Conservation (phyloP, 768 basidiomycete genomes). For the Pleurotus tuoliensis region DNA sequence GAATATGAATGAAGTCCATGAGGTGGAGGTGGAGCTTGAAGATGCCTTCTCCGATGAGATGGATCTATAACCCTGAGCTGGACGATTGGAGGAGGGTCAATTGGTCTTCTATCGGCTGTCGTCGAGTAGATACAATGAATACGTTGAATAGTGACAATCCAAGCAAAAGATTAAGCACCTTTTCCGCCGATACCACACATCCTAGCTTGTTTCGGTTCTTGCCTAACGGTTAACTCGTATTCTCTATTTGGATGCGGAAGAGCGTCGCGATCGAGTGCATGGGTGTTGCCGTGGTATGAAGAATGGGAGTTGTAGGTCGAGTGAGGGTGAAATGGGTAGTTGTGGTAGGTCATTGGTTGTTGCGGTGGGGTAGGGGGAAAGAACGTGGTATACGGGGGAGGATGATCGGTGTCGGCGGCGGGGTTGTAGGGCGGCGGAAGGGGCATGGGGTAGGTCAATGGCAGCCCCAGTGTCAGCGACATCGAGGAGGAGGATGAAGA, state of each 20-base stretch:
- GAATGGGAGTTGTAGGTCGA: background rate
- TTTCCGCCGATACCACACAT: slow-evolving; percentile 90
- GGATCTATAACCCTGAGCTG: slow-evolving; percentile 84
- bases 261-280: slow-evolving; percentile 7
- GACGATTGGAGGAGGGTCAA: slow-evolving; percentile 97
- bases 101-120: slow-evolving; percentile 89
- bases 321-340: background rate
- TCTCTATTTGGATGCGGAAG: slow-evolving; percentile 43
- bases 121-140: background rate
- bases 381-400: no score
- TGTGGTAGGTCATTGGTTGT: background rate
- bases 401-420: background rate
- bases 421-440: background rate
- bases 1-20: no score
- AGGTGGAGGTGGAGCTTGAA: background rate
- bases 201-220: slow-evolving; percentile 88
- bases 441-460: slow-evolving; percentile 4
- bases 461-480: slow-evolving; percentile 1
- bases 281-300: background rate
- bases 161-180: slow-evolving; percentile 31
- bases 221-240: slow-evolving; percentile 82
- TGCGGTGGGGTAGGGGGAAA: no score
- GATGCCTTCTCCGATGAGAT: slow-evolving; percentile 16
- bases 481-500: slow-evolving; percentile 16
- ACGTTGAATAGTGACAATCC: background rate